Base-by-base conservation (phyloP, 306 rosid species). In the Macrotyloma uniflorum region DNA sequence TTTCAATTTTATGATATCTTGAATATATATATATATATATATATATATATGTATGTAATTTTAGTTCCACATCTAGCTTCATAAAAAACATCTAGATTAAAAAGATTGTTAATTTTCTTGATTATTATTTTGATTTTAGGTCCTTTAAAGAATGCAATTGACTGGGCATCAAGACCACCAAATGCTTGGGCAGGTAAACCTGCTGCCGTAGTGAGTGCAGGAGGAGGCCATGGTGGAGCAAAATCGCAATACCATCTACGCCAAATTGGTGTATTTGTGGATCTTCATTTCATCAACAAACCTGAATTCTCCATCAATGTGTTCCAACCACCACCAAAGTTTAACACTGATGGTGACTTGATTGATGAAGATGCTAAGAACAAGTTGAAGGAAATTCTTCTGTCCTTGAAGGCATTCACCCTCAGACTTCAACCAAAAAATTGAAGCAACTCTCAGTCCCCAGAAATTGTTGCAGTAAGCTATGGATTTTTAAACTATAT, bases 281-380 rank as follows among this genome's bases (percentile, higher is more conserved):
- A 94, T 73, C 90, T 94, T 65, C 97, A 92, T 86, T 94, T 92
- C 93, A 92, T 94, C 54, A 92, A 94, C 80, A 94, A 92, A 70
- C 98, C 98, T 1, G 97, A 94, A 85, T 88, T 88, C 70, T 88
- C 82, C 83, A 50, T 92, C 57, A 80, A 87, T 0, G 98, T 84
- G 2, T 83, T 87, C 66, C 86, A 90, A 62, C 91, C 93, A 58
- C 97, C 97, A 0, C 76, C 85, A 11, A 92, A 92, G 88, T 94
- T 94, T 26, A 91, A 87, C 80, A 2, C 2, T 15, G 84, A 87
- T 8, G 97, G 97, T 1, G 88, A 94, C 74, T 83, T 94, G 85
- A 86, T 94, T 50, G 97, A 90, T 75, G 85, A 71, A 76, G 81
- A 78, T 1, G 26, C 28, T 46, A 89, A 82, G 78, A 83, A 65